Evolutionary conservation across 1,139 yeast genomes (phyloP), one percentile per base, ranked within the genome.

Genomic region (Yamadazyma membranifaciens): DNA sequence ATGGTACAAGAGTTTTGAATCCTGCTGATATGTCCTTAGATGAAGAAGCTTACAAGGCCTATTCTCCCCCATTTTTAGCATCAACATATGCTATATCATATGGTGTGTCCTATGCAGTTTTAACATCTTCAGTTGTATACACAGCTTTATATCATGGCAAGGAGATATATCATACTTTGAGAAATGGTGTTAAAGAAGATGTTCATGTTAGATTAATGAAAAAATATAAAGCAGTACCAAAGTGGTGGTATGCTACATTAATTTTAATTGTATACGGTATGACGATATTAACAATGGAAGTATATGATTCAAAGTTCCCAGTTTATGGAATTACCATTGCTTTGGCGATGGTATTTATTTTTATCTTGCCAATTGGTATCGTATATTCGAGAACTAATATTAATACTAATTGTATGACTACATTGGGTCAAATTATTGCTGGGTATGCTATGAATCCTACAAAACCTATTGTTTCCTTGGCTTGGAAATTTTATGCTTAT

Each of bases 191-290:
- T 41, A 48, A 59, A 64, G 49, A 66, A 68, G 52, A 83, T 59
- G 78, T 83, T 20, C 88, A 81, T 57, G 73, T 71, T 65, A 71
- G 82, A 49, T 69, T 81, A 44, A 82, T 82, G 85, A 65, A 63
- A 45, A 60, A 63, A 33, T 83, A 82, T 59, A 72, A 65, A 39
- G 80, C 76, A 49, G 80, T 75, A 24, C 89, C 89, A 28, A 80
- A 74, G 45, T 81, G 87, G 87, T 79, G 87, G 84, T 83, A 67
- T 53, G 54, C 54, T 1, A 52, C 72, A 29, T 67, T 78, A 4
- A 75, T 81, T 55, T 46, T 69, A 17, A 46, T 60, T 24, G 66
- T 68, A 47, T 69, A 70, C 45, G 76, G 60, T 27, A 44, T 69
- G 47, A 57, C 75, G 7, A 57, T 71, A 44, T 75, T 60, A 17